phyloP scores from a whole-genome alignment of 2,329 filamentous ascomycete genomes.

The Aspergillus fijiensis region DNA sequence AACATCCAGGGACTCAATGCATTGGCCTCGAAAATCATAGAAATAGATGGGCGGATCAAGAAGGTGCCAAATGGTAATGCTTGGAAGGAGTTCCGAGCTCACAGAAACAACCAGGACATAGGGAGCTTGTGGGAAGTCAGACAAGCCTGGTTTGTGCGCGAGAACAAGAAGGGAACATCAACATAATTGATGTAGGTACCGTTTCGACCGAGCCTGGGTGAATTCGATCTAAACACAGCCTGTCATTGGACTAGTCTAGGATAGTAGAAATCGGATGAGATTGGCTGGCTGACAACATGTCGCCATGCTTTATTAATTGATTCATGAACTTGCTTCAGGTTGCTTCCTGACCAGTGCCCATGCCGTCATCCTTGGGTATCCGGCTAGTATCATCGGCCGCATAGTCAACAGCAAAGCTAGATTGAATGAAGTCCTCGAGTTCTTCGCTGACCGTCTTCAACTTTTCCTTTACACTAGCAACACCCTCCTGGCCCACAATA shows the following conservation, averaged over 20 bases:
- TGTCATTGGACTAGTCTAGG: background rate
- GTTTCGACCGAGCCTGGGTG: background rate
- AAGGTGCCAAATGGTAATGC: conserved; percentile 37
- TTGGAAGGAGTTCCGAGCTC: conserved; percentile 47
- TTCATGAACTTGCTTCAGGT: conserved; percentile 2
- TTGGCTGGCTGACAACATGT: background rate
- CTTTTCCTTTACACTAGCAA: conserved; percentile 88
- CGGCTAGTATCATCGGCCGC: conserved; percentile 31
- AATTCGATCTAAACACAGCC: background rate
- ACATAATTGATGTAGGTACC: background rate
- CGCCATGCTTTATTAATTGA: background rate
- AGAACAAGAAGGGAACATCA: conserved; percentile 5
- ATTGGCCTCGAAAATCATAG: conserved; percentile 37
- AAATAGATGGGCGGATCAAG: conserved; percentile 41
- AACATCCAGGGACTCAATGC: conserved; percentile 30
- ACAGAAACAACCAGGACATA: conserved; percentile 48
- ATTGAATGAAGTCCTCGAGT: conserved; percentile 91
- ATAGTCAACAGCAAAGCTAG: conserved; percentile 76
- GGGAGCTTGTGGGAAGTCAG: conserved; percentile 47
- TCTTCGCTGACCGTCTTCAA: conserved; percentile 95
- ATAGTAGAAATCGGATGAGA: background rate
- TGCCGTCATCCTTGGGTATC: conserved; percentile 19
- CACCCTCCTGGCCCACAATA: conserved; percentile 88
- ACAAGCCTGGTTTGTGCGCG: conserved; percentile 39
- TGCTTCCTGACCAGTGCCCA: conserved; percentile 18